Base-by-base conservation (phyloP, 2,329 filamentous ascomycete species). In the Aspergillus pseudoglaucus region DNA sequence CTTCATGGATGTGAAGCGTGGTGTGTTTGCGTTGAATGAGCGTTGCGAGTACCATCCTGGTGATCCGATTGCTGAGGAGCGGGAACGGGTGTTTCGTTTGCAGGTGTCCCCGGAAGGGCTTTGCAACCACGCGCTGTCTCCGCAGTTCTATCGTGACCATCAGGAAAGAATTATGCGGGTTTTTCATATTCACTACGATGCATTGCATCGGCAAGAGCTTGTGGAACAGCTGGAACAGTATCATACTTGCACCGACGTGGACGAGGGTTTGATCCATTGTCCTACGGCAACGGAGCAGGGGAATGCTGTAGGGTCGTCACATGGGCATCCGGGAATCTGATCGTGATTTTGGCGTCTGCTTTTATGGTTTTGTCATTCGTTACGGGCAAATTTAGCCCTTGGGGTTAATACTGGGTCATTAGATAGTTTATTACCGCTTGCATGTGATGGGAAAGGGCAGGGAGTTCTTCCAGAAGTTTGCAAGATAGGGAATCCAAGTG, bases 41-140 rank as follows among this genome's bases (percentile, higher is more conserved):
- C 53, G 47, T 6, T 59, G 63, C 39, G 58, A 65, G 23, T 66
- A 66, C 41, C 61, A 66, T 46, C 62, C 61, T 2, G 62, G 60
- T 4, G 62, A 64, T 22, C 44, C 51, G 1, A 48, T 49, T 38
- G 59, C 58, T 4, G 63, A 64, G 50, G 37, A 9, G 15, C 37
- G 37, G 17, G 37, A 39, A 22, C 37, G 37, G 6, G 15, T 12
- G 15, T 39, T 39, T 39, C 33, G 25, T 12, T 30, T 30, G 25
- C 10, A 35, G n/a, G 33, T 35, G 18, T 6, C 17, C n/a, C 18
- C 49, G 50, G 17, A 8, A 39, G 17, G 3, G 17, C 15, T 18
- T 12, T 8, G 17, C 5, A 12, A 18, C 9, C 37, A 39, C 3
- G 37, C 17, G 37, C 37, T 39, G 8, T 39, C 37, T 6, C 37